Evolutionary conservation across 148 eudicot species (phyloP), one percentile per base, ranked within the genome.

Genomic region (Arctostaphylos glauca): DNA sequence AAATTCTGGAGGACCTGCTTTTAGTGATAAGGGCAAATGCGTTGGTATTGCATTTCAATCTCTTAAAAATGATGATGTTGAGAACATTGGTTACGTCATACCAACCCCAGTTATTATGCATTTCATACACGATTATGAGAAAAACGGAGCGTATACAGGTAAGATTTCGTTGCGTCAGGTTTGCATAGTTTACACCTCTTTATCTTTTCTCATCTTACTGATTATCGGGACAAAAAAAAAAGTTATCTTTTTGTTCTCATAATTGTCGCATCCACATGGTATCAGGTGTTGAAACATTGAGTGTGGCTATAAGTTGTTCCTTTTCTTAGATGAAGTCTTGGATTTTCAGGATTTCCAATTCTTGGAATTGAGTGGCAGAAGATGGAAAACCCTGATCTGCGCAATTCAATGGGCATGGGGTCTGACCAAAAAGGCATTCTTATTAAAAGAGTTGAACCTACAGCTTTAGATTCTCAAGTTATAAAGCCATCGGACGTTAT

Each of bases 1-100:
- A 55, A 87, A 87, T 83, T 84, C 88, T 50, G 90, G 90, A 76
- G 87, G 90, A 9, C 88, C 90, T 82, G 87, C 88, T 58, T 86
- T 89, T 46, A 86, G 75, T 67, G 88, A 86, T 54, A 83, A 77
- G 55, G 91, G 88, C 25, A 75, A 84, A 31, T 89, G 91, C 31
- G 88, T 89, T 50, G 91, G 91, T 43, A 87, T 89, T 80, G 91
- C 91, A 15, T 89, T 89, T 81, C 91, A 89, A 66, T 86, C 90
- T 43, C 86, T 89, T 80, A 86, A 84, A 50, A 82, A 85, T 46
- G 91, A 85, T 6, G 89, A 87, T 73, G 89, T 74, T 0, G 89
- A 89, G 81, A 89, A 89, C 73, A 87, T 87, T 80, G 89, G 88
- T 67, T 87, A 87, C 77, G 88, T 89, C 54, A 89, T 89, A 84